Base-by-base conservation (phyloP, 225 moss, liverwort and hornwort species). In the Polytrichum commune region DNA sequence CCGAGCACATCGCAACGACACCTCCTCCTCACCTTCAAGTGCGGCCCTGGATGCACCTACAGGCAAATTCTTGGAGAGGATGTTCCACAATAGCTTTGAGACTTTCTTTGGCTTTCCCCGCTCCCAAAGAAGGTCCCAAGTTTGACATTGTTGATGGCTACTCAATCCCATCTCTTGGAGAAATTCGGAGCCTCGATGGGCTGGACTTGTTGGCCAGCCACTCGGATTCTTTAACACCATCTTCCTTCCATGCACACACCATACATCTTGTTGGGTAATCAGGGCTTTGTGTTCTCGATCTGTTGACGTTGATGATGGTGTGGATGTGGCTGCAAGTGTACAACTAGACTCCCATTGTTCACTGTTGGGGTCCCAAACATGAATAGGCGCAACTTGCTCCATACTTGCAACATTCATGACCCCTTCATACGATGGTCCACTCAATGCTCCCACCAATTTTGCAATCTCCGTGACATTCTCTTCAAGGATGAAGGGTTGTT, bases 101-200 rank as follows among this genome's bases (percentile, higher is more conserved):
- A 72, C 56, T 33, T 72, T 72, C 63, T 58, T 68, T 7, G 75
- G 63, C 68, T 75, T 72, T 24, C 68, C 72, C 19, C 72, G 64
- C 33, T 80, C 68, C 72, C 71, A 75, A 19, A 67, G 65, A 54
- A 71, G 62, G 33, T 67, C 71, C 75, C 72, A 75, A 18, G 64
- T 72, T 46, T 75, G 67, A 29, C 75, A 68, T 27, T 75, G 80
- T 18, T 46, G 46, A 13, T 46, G 24, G 75, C 53, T 75, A 63
- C 18, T 75, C 54, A 79, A 62, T 5, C 71, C 71, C 70, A 79
- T 70, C 53, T 75, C 71, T 71, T 79, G 79, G 38, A 79, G 70
- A 54, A 55, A 66, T 28, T 53, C 67, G 26, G 79, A 71, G 32
- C 66, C 71, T 32, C 22, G 70, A 62, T 65, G 60, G 27, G 24